Percentiles rank a stretch among this genome's conserved stretches.
Evolutionary conservation across 2,329 filamentous ascomycete species (phyloP).

Genomic region (Claviceps paspali): DNA sequence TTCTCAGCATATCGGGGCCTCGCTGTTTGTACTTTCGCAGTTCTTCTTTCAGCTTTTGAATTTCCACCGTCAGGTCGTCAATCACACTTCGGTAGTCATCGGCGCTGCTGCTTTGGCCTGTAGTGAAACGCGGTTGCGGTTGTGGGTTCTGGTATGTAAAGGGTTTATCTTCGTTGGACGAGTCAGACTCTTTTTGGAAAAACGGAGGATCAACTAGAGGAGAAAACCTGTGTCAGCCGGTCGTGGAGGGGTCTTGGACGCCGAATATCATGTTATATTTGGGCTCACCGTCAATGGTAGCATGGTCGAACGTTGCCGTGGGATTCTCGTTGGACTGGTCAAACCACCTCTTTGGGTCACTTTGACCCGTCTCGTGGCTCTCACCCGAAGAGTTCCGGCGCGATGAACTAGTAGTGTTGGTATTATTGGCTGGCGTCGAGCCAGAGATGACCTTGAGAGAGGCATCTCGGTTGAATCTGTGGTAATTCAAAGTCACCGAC

Average conservation of each 20-base stretch:
- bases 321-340: slow-evolving; percentile 37
- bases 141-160: slow-evolving; percentile 12
- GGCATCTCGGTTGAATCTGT: slow-evolving; percentile 29
- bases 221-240: not conserved
- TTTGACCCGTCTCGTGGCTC: slow-evolving; percentile 31
- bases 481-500: slow-evolving; percentile 32
- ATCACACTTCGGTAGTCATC: slow-evolving; percentile 73
- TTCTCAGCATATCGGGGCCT: slow-evolving; percentile 49
- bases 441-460: slow-evolving; percentile 15
- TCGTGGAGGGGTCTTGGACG: not conserved
- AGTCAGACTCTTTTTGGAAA: slow-evolving; percentile 37
- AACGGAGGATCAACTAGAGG: slow-evolving; percentile 37
- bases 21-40: slow-evolving; percentile 55
- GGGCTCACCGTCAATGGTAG: slow-evolving; percentile 32
- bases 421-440: slow-evolving; percentile 10
- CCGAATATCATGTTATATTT: too few species aligned
- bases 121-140: slow-evolving; percentile 15
- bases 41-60: slow-evolving; percentile 61
- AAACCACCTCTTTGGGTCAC: slow-evolving; percentile 40
- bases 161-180: slow-evolving; percentile 30
- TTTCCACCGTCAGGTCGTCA: slow-evolving; percentile 73
- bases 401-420: slow-evolving; percentile 10
- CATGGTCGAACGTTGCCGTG: slow-evolving; percentile 24
- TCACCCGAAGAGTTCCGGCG: slow-evolving; percentile 31
- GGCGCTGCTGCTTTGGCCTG: slow-evolving; percentile 42